Evolutionary conservation across 495 filamentous ascomycete species (phyloP), one percentile per base, ranked within the genome.

Genomic region (Aspergillus kassunensis): DNA sequence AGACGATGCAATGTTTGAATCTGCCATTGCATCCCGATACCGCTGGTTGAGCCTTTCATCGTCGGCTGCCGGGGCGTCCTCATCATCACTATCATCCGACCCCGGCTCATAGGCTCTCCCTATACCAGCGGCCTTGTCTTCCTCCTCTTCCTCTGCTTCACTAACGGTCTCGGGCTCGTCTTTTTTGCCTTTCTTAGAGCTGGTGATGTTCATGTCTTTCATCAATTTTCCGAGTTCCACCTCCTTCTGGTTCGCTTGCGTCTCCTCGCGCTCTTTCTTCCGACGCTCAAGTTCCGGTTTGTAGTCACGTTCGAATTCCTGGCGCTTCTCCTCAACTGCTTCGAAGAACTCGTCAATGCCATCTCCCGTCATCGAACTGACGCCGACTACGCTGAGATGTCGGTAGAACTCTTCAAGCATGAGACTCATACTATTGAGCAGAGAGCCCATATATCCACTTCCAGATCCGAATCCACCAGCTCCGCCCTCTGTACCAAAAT

Each of bases 391-490:
- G 65, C 82, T 92, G 9, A 99, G 74, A 61, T 96, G 90, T 10
- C 85, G 79, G 65, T 99, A 99, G 65, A 99, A 99, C 67, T 99
- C 93, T 57, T 99, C 95, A 19, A 99, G 73, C 85, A 99, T 88
- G 53, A 97, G 69, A 62, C 88, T 93, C 93, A 99, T 99, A 64
- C 88, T 93, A 74, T 97, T 97, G 15, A 97, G 75, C 43, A 97
- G 70, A 46, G 86, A 90, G n/a, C 88, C 86, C 93, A 99, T 97
- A 66, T 99, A 99, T 24, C 93, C 93, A 58, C 87, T 92, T 1
- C 92, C 90, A 10, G 78, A 76, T 8, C 84, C 84, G 21, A 81
- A 68, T 0, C 80, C 75, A 27, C 72, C 71, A 29, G 74, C 75
- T 25, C 75, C 79, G 23, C 88, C 87, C 58, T 91, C 88, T 1